These are phyloP conservation scores for Raphanus hybrid DNA, from an alignment of 441 rosid species.

Conservation along the genomic window DNA sequence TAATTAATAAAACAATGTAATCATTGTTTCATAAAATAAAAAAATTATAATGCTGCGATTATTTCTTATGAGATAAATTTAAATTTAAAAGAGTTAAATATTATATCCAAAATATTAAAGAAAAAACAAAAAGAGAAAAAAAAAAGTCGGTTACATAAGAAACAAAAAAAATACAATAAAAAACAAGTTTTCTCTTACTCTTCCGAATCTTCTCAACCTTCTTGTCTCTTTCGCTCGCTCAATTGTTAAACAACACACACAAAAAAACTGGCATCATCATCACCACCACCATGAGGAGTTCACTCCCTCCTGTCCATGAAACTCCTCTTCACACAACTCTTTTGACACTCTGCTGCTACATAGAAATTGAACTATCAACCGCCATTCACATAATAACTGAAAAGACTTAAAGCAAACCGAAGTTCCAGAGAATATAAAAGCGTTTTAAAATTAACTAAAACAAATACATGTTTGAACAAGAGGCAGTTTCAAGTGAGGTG, in stretches of 20 bases:
- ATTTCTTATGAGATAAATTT: too few species aligned
- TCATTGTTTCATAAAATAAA: too few species aligned
- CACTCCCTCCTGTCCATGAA: constrained; percentile 27
- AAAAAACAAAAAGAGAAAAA: too few species aligned
- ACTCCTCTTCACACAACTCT: constrained; percentile 33
- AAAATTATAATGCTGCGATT: too few species aligned
- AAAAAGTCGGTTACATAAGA: background rate
- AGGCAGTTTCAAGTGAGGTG: background rate
- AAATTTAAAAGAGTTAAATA: too few species aligned
- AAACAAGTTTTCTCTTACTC: too few species aligned
- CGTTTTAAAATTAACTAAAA: background rate
- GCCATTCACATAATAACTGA: background rate
- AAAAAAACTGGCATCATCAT: constrained; percentile 25
- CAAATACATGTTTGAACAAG: background rate
- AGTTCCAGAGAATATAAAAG: constrained; percentile 5
- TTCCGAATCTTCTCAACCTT: constrained; percentile 11
- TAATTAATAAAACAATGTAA: too few species aligned
- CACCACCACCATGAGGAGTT: constrained; percentile 1
- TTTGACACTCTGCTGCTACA: constrained; percentile 33
- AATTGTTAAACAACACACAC: background rate
- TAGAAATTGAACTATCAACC: too few species aligned
- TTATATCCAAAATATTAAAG: too few species aligned
- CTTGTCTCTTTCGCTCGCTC: constrained; percentile 18
- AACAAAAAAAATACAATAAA: too few species aligned
- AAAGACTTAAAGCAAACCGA: too few species aligned